Base-by-base conservation (phyloP, 2,329 filamentous ascomycete genomes). In the Pseudogymnoascus sp. region DNA sequence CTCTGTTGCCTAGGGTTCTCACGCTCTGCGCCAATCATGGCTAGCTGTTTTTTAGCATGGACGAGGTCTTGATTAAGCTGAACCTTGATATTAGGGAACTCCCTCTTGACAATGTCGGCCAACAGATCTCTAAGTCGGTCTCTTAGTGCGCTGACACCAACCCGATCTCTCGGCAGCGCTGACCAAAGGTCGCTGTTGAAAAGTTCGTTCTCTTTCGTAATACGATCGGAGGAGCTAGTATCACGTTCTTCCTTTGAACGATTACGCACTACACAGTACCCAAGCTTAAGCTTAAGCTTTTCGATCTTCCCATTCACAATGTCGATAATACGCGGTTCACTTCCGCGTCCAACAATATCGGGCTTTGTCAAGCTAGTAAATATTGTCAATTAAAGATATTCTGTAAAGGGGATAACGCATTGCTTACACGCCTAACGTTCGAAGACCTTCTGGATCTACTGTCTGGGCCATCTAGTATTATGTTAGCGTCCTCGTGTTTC, bases 181-280 rank as follows among this genome's bases (percentile, higher is more conserved):
- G 52, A 61, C 64, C 62, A 64, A 12, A 60, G 62, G 12, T 63
- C 49, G 23, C 11, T 39, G 8, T 30, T 28, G 39, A 65, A 65
- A 41, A 64, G 64, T 12, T 60, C 60, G 22, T 62, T 60, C 49
- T 64, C 64, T 8, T 60, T 63, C 28, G 16, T 63, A 38, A 28
- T 0, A 28, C 64, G 63, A n/a, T n/a, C n/a, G n/a, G n/a, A n/a
- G n/a, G n/a, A n/a, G n/a, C n/a, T n/a, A n/a, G n/a, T n/a, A n/a
- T n/a, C n/a, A n/a, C n/a, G n/a, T n/a, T n/a, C n/a, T 41, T 41
- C 12, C 39, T 22, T 7, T 11, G 39, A 41, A 41, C 9, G 76
- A 63, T 66, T 66, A 4, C 62, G 58, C 19, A 66, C 38, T 11
- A 66, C 12, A 62, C 52, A 58, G 33, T 64, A 66, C n/a, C 65